Evolutionary conservation across 495 filamentous ascomycete genomes (phyloP), one percentile per base, ranked within the genome.

Genomic region (Cairneyella variabilis): DNA sequence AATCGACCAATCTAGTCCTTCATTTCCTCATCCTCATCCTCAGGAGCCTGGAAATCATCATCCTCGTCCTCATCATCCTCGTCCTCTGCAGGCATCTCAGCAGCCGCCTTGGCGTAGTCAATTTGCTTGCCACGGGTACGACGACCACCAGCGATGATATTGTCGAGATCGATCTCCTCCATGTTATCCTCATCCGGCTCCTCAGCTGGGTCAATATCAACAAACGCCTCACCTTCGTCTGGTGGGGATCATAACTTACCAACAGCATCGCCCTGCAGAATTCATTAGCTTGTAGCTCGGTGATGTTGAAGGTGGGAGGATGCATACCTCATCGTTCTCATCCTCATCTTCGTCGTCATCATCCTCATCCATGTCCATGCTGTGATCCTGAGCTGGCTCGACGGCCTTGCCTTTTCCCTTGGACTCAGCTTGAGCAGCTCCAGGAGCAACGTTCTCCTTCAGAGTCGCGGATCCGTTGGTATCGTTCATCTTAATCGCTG

Each of bases 151-250:
- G 56, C 42, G 64, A 97, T 83, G 71, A 97, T 96, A 77, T 97
- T 97, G 59, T 80, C 77, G 32, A 79, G 70, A 66, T 95, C 89
- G 67, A 97, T 95, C 68, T 90, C 91, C 67, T 91, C 88, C 73
- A 96, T 83, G 70, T 88, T 84, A 61, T 93, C 89, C 9, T 84
- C 80, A 44, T 88, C 88, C 11, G 88, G 86, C 2, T 86, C 86
- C 37, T 82, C 81, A 10, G 82, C 84, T 52, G 34, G 6, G 72
- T 69, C 68, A 60, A 51, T 34, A 59, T 66, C 57, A 64, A 44
- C 36, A 54, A 46, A 58, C 46, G 39, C 20, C 4, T 41, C 17
- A 8, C 18, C 11, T 37, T 14, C 3, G 39, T 1, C 36, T 25
- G 43, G 22, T 34, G 41, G 43, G 49, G 60, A n/a, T n/a, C n/a